Base-by-base conservation (phyloP, 2,329 filamentous ascomycete species). In the Neofusicoccum sp. region DNA sequence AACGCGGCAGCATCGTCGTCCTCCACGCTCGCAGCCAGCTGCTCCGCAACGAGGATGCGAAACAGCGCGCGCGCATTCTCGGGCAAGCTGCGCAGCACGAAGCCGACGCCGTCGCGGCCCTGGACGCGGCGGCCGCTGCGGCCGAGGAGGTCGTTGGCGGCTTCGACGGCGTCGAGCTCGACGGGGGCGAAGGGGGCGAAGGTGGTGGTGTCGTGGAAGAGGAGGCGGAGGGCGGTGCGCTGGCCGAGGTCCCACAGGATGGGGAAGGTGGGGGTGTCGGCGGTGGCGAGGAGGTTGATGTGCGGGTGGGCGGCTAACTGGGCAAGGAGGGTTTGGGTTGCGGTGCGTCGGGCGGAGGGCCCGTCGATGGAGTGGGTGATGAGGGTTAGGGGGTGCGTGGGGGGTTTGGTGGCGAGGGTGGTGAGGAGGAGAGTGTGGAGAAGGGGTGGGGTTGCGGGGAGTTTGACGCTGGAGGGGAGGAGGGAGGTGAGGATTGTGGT, bases 201-300 rank as follows among this genome's bases (percentile, higher is more conserved):
- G 0, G 95, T 98, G 1, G 95, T 98, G 69, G 89, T 89, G 77
- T 99, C 93, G 77, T 99, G 95, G 75, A 96, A 97, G 30, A 91
- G 79, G 67, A 97, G 93, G 72, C 90, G 89, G 75, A 93, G 91
- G 30, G 89, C 85, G 14, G 91, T 88, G 48, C 90, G 88, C n/a
- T 93, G 82, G 59, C 87, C 88, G 58, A 90, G 88, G 75, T 97
- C 92, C 93, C 93, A 99, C 54, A 98, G 82, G 1, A 97, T 77
- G 0, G 91, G 80, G 70, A 96, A 96, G 68, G 90, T 91, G 6
- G 93, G 91, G 7, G 91, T 92, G 75, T 98, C 93, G 60, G 89
- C 89, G 1, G 92, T 96, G 67, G 89, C 90, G 31, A 96, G 75
- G 28, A 98, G 79, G 58, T 82, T 85, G 63, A 98, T 82, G 40